Percentiles rank a stretch among this genome's conserved stretches.
Conservation (phyloP, 2,329 filamentous ascomycete genomes). For the Lachnellula occidentalis region DNA sequence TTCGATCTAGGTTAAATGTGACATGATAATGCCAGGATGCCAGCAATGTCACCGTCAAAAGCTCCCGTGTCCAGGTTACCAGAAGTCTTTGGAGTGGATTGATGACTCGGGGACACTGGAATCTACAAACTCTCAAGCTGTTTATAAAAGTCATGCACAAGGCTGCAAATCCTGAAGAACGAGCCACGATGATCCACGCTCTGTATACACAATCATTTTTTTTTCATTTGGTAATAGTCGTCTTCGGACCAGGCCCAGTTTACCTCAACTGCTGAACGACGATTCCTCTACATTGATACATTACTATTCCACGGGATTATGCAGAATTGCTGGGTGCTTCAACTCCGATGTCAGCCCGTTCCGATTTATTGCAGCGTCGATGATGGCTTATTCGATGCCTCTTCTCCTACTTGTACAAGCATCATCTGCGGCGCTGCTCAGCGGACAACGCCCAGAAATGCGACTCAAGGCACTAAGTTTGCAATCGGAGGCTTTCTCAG, state of each 20-base stretch:
- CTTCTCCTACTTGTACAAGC: slow-evolving; percentile 9
- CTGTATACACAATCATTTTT: neutral
- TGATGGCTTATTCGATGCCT: slow-evolving; percentile 9
- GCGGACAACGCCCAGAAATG: slow-evolving; percentile 6
- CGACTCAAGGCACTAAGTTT: slow-evolving; percentile 7
- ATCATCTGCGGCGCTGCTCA: slow-evolving; percentile 8
- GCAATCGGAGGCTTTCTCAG: slow-evolving; percentile 10
- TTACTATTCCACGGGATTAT: slow-evolving; percentile 9
- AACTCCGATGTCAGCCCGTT: slow-evolving; percentile 8
- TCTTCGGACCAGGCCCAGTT: neutral
- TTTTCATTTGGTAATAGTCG: neutral
- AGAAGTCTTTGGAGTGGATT: slow-evolving; percentile 8
- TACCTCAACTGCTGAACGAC: neutral
- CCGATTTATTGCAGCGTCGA: slow-evolving; percentile 4
- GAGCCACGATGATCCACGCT: neutral
- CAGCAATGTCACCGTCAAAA: slow-evolving; percentile 8
- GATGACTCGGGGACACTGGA: neutral
- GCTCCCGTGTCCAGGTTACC: slow-evolving; percentile 9
- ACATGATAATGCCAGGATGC: neutral
- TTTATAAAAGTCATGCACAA: neutral
- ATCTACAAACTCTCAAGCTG: neutral
- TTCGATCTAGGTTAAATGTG: slow-evolving; percentile 3
- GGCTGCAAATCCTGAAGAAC: neutral
- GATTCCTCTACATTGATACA: slow-evolving; percentile 6
- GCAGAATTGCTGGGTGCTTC: slow-evolving; percentile 11